Conservation (phyloP, 1,284 basidiomycete genomes). For the Ustilago cynodontis region DNA sequence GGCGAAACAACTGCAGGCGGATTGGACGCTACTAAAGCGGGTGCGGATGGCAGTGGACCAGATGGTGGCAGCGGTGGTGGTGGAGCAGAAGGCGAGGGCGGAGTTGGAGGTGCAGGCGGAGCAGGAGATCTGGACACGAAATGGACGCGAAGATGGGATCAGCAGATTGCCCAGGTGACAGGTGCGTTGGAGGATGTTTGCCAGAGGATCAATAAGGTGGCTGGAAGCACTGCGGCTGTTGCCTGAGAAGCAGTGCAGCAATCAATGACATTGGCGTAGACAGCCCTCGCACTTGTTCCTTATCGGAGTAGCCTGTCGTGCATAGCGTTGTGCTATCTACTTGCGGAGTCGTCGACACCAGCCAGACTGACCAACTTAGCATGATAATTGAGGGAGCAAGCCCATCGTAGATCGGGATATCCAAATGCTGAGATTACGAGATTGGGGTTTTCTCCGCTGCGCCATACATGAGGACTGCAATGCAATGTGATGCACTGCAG, state of each 20-base stretch:
- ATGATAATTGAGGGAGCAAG: too few relatives aligned
- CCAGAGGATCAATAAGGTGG: constrained; percentile 45
- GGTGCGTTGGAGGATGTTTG: constrained; percentile 51
- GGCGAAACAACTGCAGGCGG: constrained; percentile 50
- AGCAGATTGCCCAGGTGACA: constrained; percentile 51
- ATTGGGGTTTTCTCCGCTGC: neutral
- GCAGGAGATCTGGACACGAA: constrained; percentile 37
- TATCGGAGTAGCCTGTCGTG: too few relatives aligned
- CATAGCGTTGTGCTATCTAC: neutral
- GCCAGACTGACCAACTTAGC: too few relatives aligned
- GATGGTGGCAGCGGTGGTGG: constrained; percentile 15
- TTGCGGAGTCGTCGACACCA: neutral
- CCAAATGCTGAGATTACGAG: too few relatives aligned
- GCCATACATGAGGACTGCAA: neutral
- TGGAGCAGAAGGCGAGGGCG: constrained; percentile 16
- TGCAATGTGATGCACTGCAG: constrained; percentile 7
- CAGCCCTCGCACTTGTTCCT: neutral
- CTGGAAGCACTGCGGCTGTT: constrained; percentile 5
- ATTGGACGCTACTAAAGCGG: constrained; percentile 33
- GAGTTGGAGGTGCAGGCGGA: constrained; percentile 14
- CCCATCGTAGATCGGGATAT: too few relatives aligned
- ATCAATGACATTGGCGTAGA: neutral
- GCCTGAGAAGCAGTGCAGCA: constrained; percentile 3
- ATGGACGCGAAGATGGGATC: constrained; percentile 53
- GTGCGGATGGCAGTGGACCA: constrained; percentile 5